A percentile compares a stretch with the other conserved stretches of the same genome.
These are phyloP conservation scores for Hsuehochloa calcarea DNA, from an alignment of 176 grass and related monocot genomes.

Conservation along the genomic window DNA sequence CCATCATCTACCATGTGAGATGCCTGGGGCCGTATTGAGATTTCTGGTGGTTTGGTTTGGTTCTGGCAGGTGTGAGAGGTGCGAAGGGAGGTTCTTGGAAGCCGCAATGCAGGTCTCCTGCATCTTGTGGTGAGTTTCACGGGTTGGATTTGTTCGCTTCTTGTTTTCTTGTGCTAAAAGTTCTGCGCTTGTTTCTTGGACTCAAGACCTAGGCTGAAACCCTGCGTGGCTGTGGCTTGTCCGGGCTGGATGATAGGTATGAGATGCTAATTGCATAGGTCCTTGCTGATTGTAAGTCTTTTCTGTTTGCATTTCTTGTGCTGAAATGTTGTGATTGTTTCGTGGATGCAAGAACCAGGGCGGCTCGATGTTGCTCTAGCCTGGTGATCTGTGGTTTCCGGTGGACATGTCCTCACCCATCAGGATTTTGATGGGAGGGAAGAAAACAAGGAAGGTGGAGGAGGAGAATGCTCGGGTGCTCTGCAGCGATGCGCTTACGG, in stretches of 20 bases:
- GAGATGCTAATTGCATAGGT: not conserved
- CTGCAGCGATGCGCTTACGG: conserved; percentile 44
- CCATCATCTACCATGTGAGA: conserved; percentile 30
- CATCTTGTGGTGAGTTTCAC: conserved; percentile 1
- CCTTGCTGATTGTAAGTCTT: not conserved
- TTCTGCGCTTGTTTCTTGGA: not conserved
- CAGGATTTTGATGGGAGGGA: conserved; percentile 5
- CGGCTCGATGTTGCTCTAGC: not conserved
- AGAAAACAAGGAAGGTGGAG: conserved; percentile 20
- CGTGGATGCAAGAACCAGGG: not conserved
- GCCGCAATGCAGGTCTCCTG: conserved; percentile 26
- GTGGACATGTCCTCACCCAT: not conserved
- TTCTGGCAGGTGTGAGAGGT: conserved; percentile 11
- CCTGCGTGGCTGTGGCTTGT: not conserved
- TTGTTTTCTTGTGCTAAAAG: not conserved
- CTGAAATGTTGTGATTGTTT: conserved; percentile 19
- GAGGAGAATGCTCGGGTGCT: conserved; percentile 23
- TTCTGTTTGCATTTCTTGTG: not conserved
- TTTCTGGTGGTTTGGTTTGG: conserved; percentile 11
- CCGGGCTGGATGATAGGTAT: conserved; percentile 23
- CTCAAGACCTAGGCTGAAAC: conserved; percentile 2
- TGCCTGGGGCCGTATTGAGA: not conserved
- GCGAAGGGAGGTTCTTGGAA: not conserved
- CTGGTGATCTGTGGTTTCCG: not conserved
- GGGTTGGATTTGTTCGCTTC: not conserved